Evolutionary conservation across 2,329 filamentous ascomycete genomes (phyloP).

Genomic region (Penicillium sclerotiorum): DNA sequence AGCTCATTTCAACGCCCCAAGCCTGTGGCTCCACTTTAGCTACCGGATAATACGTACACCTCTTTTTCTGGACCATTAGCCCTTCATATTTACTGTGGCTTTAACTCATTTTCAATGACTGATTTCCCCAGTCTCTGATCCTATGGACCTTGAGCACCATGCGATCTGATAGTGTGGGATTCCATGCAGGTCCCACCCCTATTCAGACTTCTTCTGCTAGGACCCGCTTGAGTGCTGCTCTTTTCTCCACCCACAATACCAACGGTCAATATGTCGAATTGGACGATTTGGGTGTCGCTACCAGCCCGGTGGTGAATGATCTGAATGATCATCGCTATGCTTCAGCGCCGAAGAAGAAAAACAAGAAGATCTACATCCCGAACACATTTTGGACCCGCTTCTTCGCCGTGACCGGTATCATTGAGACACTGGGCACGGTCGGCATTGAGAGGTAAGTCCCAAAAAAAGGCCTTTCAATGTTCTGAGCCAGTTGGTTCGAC

Average conservation of each 20-base stretch:
- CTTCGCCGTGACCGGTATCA: conserved; percentile 17
- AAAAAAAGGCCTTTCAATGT: too few species aligned
- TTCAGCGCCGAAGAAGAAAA: not conserved
- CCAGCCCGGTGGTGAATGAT: conserved; percentile 2
- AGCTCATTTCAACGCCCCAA: conserved; percentile 7
- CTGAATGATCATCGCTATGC: not conserved
- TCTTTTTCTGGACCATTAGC: not conserved
- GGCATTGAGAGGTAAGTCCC: conserved; percentile 24
- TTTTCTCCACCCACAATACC: conserved; percentile 11
- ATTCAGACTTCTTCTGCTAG: conserved; percentile 4
- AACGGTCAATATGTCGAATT: conserved; percentile 15
- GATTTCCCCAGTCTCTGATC: not conserved
- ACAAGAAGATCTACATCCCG: conserved; percentile 15
- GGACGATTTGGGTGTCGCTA: conserved; percentile 9
- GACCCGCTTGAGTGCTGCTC: conserved; percentile 8
- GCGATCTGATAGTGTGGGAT: conserved; percentile 10
- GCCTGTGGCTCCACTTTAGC: conserved; percentile 1
- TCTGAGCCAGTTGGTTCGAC: too few species aligned
- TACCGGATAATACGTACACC: conserved; percentile 5
- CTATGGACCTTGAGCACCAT: conserved; percentile 10
- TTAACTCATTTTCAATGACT: not conserved
- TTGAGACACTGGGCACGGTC: conserved; percentile 21
- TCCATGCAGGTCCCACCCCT: conserved; percentile 8
- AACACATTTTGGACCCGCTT: conserved; percentile 22
- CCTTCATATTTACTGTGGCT: conserved; percentile 1